These are phyloP conservation scores for Ceriops zippeliana DNA, from an alignment of 345 rosid genomes.

Conservation along the genomic window DNA sequence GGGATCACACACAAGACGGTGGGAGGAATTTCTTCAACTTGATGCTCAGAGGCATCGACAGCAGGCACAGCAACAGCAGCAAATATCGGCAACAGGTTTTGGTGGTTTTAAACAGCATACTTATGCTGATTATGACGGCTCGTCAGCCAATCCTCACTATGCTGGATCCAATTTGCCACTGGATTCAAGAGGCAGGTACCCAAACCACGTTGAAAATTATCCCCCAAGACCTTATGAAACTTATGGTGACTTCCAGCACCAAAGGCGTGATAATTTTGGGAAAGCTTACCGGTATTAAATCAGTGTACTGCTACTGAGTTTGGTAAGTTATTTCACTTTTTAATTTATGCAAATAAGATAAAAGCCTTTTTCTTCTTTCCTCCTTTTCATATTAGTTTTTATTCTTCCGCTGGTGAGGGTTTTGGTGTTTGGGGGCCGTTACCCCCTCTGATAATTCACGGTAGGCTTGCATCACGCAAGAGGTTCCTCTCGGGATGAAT, in stretches of 20 bases:
- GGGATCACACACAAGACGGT: slow-evolving; percentile 61
- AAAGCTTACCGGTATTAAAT: slow-evolving; percentile 75
- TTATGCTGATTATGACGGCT: slow-evolving; percentile 62
- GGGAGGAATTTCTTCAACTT: slow-evolving; percentile 83
- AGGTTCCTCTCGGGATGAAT: neutral
- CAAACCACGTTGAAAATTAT: slow-evolving; percentile 59
- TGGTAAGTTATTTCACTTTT: slow-evolving; percentile 59
- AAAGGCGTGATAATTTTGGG: slow-evolving; percentile 77
- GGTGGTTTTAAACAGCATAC: slow-evolving; percentile 71
- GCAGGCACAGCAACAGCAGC: slow-evolving; percentile 54
- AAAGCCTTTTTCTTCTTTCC: neutral
- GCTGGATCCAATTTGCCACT: slow-evolving; percentile 46
- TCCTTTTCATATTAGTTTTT: neutral
- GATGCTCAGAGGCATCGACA: slow-evolving; percentile 80
- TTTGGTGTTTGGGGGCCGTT: too few relatives aligned
- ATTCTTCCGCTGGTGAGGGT: neutral
- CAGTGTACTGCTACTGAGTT: slow-evolving; percentile 24
- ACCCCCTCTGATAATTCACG: neutral
- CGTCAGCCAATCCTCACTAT: slow-evolving; percentile 50
- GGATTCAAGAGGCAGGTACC: slow-evolving; percentile 65
- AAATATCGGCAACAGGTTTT: slow-evolving; percentile 52
- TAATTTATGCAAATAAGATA: slow-evolving; percentile 17
- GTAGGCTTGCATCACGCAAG: slow-evolving; percentile 7
- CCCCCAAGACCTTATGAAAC: slow-evolving; percentile 66
- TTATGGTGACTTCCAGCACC: slow-evolving; percentile 71